Evolutionary conservation across 768 basidiomycete species (phyloP).

Genomic region (Boletus vinaceobasis): DNA sequence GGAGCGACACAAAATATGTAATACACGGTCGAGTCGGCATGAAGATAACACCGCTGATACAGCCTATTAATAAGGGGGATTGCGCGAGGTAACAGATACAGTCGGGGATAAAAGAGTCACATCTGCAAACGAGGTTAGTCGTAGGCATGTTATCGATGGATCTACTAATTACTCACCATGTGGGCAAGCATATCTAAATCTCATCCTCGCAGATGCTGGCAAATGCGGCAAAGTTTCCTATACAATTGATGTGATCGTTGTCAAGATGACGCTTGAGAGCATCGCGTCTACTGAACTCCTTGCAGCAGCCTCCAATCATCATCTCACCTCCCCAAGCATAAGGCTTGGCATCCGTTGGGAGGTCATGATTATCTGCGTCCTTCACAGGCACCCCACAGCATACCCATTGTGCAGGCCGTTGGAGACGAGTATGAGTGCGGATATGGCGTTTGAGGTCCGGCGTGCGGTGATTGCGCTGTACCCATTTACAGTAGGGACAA

Average conservation of each 20-base stretch:
- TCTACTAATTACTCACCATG: constrained; percentile 3
- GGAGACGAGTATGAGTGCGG: constrained; percentile 44
- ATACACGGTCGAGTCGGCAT: constrained; percentile 14
- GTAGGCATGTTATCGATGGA: background rate
- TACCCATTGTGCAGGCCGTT: constrained; percentile 36
- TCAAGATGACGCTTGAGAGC: constrained; percentile 41
- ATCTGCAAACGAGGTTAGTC: constrained; percentile 6
- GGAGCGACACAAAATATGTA: background rate
- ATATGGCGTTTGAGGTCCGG: constrained; percentile 62
- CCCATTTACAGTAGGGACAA: constrained; percentile 48
- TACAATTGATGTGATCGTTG: constrained; percentile 33
- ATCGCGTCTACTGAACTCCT: constrained; percentile 37
- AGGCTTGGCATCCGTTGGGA: constrained; percentile 22
- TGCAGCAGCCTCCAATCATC: constrained; percentile 39
- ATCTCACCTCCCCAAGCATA: constrained; percentile 27
- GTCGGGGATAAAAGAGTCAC: background rate
- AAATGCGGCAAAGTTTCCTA: constrained; percentile 32
- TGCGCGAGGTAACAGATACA: constrained; percentile 3
- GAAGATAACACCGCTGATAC: constrained; percentile 7
- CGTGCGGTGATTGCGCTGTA: constrained; percentile 46
- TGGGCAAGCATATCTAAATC: constrained; percentile 3
- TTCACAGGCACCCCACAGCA: constrained; percentile 35
- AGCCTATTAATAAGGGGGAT: background rate
- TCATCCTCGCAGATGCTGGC: constrained; percentile 28
- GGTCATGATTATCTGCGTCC: constrained; percentile 20